Conservation (phyloP, 2,329 filamentous ascomycete species). For the Claviceps quebecensis region DNA sequence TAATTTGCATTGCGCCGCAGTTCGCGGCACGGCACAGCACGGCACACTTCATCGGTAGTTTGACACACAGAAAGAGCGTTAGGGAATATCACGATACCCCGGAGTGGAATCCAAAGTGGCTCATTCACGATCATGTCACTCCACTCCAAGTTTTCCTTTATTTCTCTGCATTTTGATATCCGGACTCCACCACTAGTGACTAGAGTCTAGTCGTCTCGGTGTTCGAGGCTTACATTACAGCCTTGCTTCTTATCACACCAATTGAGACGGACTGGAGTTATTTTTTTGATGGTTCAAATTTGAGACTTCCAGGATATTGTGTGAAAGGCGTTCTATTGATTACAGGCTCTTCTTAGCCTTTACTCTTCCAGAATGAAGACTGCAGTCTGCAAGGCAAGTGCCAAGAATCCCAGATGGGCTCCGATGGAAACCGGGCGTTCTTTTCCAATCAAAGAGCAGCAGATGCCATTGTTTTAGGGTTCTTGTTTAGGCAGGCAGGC, state of each 20-base stretch:
- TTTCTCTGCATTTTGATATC: not conserved
- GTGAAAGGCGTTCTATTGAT: slow-evolving; percentile 5
- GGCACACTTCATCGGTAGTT: slow-evolving; percentile 16
- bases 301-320: slow-evolving; percentile 5
- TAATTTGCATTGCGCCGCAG: slow-evolving; percentile 1
- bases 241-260: not conserved
- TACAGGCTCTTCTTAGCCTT: not conserved
- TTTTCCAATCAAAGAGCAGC: not conserved
- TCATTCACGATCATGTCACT: slow-evolving; percentile 20
- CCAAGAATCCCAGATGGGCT: too few species aligned
- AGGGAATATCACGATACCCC: slow-evolving; percentile 25
- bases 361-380: not conserved
- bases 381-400: too few species aligned
- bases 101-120: slow-evolving; percentile 23
- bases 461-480: not conserved
- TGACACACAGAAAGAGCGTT: slow-evolving; percentile 20
- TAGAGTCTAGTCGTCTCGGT: not conserved
- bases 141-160: slow-evolving; percentile 17
- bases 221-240: not conserved
- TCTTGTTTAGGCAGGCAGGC: not conserved
- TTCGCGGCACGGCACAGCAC: slow-evolving; percentile 9
- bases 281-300: not conserved
- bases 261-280: not conserved
- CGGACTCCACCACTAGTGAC: not conserved
- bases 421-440: not conserved